Base-by-base conservation (phyloP, 2,329 filamentous ascomycete species). In the Fusarium poae region DNA sequence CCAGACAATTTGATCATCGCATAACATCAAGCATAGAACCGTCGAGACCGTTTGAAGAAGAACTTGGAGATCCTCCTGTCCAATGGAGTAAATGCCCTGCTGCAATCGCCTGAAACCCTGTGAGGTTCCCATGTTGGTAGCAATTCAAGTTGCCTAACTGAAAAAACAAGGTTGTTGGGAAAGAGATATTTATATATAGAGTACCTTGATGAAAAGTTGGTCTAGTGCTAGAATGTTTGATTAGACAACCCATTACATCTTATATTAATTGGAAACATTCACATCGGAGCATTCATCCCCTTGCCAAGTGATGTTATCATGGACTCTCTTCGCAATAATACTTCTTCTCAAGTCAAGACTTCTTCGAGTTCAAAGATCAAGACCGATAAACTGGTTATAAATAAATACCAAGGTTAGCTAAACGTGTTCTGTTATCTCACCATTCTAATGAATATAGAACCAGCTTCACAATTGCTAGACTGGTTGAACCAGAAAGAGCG, bases 341-440 rank as follows among this genome's bases (percentile, higher is more conserved):
- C n/a, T 10, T 6, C 15, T 11, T 15, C 5, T 20, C n/a, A 23
- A 21, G 12, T 15, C 18, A 30, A 30, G 5, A 16, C 6, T 15
- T 29, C 25, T 9, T 15, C 25, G 0, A 13, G 9, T 9, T 3
- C 25, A 27, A 18, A 16, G 9, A 18, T 10, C 5, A 18, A 27
- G 9, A 8, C 13, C 2, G n/a, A 13, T 13, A 3, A 5, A 44
- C 1, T 29, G 11, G 2, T 4, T 3, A 8, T 2, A 5, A 11
- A 20, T 6, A 16, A 25, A 8, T 12, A 30, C 3, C n/a, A 11
- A 23, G 1, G 57, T 60, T 5, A 42, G 52, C 3, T 0, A 1
- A 5, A 0, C 4, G 5, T 0, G 0, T 0, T 7, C 11, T 6
- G 3, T 3, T 6, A 13, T 2, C 0, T 6, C 13, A 2, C 0